These are phyloP conservation scores for Blepharisma japonicum DNA, from an alignment of 73 alveolate species.

Conservation along the genomic window DNA sequence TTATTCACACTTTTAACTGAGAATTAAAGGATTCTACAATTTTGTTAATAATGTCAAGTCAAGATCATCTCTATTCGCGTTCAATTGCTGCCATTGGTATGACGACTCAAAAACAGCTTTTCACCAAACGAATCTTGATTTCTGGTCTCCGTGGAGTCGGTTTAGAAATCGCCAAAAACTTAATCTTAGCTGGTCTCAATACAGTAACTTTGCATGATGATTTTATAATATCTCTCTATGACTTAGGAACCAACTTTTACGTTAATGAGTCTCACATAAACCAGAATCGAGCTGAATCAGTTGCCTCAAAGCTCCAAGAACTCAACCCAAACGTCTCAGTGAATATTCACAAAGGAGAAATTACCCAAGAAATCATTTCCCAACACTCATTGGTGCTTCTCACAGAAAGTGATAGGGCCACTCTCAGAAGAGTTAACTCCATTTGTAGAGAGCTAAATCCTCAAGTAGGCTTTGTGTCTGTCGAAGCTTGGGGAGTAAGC, in stretches of 20 bases:
- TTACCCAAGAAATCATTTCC: constrained; percentile 5
- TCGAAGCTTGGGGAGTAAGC: constrained; percentile 23
- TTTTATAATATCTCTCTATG: constrained; percentile 5
- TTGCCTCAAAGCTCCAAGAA: constrained; percentile 32
- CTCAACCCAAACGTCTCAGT: constrained; percentile 44
- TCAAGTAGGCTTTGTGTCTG: constrained; percentile 26
- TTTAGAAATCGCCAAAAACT: constrained; percentile 40
- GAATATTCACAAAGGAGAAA: neutral
- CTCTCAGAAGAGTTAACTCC: constrained; percentile 8
- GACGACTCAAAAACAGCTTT: constrained; percentile 29
- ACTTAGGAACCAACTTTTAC: constrained; percentile 46
- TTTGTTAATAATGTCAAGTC: too few relatives aligned
- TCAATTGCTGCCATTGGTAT: constrained; percentile 38
- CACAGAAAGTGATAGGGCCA: constrained; percentile 21
- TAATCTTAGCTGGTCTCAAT: constrained; percentile 41
- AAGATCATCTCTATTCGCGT: constrained; percentile 17
- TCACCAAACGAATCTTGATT: constrained; percentile 28
- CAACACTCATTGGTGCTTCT: constrained; percentile 10
- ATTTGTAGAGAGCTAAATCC: constrained; percentile 26
- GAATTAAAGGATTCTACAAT: too few relatives aligned
- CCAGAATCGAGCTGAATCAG: constrained; percentile 41
- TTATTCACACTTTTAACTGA: too few relatives aligned
- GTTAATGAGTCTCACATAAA: constrained; percentile 37
- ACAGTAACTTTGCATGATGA: constrained; percentile 41
- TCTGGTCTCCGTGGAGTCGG: constrained; percentile 47